A percentile compares a stretch with the other conserved stretches of the same genome.
These are phyloP conservation scores for Trametes sanguinea DNA, from an alignment of 768 basidiomycete species.

Conservation along the genomic window DNA sequence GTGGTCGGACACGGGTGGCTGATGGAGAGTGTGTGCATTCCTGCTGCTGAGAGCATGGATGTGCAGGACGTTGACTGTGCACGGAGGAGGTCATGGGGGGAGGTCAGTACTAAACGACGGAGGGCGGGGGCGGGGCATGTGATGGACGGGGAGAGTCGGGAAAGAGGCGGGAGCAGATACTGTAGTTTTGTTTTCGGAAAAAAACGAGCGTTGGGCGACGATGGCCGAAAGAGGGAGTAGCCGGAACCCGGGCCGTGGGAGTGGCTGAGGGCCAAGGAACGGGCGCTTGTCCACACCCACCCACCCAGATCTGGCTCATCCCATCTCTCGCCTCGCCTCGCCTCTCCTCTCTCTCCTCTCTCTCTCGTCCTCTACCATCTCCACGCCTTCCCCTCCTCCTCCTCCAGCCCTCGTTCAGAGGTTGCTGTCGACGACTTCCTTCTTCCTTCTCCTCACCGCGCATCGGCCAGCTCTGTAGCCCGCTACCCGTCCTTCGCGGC, in stretches of 20 bases:
- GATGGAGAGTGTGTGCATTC: no score
- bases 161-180: not conserved
- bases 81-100: no score
- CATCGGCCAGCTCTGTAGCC: constrained; percentile 1
- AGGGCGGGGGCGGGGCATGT: constrained; percentile 4
- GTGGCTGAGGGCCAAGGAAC: not conserved
- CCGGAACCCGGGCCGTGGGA: constrained; percentile 1
- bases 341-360: not conserved
- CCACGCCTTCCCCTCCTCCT: not conserved
- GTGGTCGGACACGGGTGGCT: no score
- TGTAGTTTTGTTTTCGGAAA: constrained; percentile 1
- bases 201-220: constrained; percentile 13
- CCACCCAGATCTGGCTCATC: not conserved
- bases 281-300: not conserved
- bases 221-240: constrained; percentile 5
- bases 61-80: constrained; percentile 8
- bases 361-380: not conserved
- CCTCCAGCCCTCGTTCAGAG: not conserved
- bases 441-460: not conserved
- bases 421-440: not conserved
- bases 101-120: no score
- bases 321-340: not conserved
- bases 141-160: constrained; percentile 10
- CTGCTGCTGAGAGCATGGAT: not conserved
- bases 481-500: not conserved